Base-by-base conservation (phyloP, 768 basidiomycete genomes). In the Grammothele lineata region DNA sequence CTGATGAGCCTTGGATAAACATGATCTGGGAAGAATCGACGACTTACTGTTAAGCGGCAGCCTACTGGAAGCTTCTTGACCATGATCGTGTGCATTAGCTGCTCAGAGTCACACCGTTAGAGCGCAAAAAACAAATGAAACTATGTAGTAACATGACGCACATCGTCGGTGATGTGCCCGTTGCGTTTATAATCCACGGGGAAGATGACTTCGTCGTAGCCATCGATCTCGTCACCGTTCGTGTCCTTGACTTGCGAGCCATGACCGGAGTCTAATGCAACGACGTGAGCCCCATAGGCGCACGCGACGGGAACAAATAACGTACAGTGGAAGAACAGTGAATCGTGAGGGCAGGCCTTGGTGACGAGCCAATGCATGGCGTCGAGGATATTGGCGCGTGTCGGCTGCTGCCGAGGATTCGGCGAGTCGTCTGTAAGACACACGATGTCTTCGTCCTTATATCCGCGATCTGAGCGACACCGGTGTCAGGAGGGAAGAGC, bases 281-380 rank as follows among this genome's bases (percentile, higher is more conserved):
- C 23, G 22, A 15, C 25, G 32, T 5, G 19, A 15, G 30, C 5
- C 18, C 5, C 24, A 45, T 21, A 15, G 2, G 27, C 14, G 17
- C 21, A 15, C n/a, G 21, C 9, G 19, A 6, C 14, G 33, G 14
- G 48, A 23, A 36, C n/a, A 11, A 22, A 37, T 10, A 1, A 64
- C 78, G 47, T 48, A 87, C 88, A 94, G 55, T 93, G 92, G 75
- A 94, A 88, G 72, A 93, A 92, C 25, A 94, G 70, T 3, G 92
- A 83, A 57, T 95, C 92, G 53, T 92, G 85, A 1, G 89, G 81
- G 15, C 70, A 68, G 11, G 94, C 92, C 51, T 75, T 85, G 14
- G 65, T 68, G 15, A 93, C 89, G n/a, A 99, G 81, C 94, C 93
- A 97, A 49, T 81, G 74, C 90, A 95, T 94, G 4, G 87, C 92